Evolutionary conservation across 768 basidiomycete genomes (phyloP), one percentile per base, ranked within the genome.

Genomic region (Boletales sp.): DNA sequence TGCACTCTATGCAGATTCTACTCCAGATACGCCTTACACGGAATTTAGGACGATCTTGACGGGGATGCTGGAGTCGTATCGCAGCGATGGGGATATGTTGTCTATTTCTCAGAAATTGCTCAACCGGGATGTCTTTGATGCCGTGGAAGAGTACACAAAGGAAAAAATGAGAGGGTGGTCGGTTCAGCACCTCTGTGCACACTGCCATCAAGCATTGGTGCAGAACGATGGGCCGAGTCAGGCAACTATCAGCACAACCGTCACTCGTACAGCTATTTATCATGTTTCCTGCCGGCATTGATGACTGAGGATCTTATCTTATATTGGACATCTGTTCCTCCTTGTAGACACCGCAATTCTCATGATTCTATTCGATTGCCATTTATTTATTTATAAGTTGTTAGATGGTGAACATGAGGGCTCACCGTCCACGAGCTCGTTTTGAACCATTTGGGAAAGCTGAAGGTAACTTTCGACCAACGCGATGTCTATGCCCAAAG

Each of bases 51-150:
- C 82, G 11, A 94, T 99, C 52, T 74, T 99, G 29, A 86, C 84
- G 1, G 88, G 91, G n/a, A 99, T 98, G 91, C 70, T 98, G 59
- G 93, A 95, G 61, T 87, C 92, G 2, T 98, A 97, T 70, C 83
- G 87, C 35, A 83, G 87, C 4, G 94, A 99, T 55, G 90, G 89
- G 24, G 94, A 97, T 56, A 82, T 94, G 77, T 73, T 98, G 21
- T 69, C 76, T 38, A 93, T 95, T 59, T 88, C 92, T 19, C 90
- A 87, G 54, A 82, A 83, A 52, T 71, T 98, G 40, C 73, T 94
- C 38, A 80, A 87, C 53, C 78, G 86, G 30, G 95, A 98, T 65
- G 69, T 95, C 42, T 94, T 90, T 56, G 81, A 84, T 48, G 78
- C 79, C 0, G 72, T 94, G 40, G 81, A 84, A 34, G 73, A 82